Conservation (phyloP, 768 basidiomycete species). For the Butyriboletus loyo region DNA sequence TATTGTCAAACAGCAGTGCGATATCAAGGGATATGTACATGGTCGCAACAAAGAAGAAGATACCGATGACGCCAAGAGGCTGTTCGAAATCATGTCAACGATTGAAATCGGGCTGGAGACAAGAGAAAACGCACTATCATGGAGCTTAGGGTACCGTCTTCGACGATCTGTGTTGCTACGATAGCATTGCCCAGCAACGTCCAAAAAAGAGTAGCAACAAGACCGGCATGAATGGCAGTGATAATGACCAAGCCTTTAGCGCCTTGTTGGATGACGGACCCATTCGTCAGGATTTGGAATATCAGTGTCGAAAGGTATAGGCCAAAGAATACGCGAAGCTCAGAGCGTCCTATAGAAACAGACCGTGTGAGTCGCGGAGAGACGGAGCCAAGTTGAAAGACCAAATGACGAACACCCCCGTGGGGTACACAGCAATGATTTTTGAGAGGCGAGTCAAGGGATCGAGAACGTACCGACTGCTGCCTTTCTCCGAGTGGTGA, state of each 20-base stretch:
- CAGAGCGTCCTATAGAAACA: constrained; percentile 53
- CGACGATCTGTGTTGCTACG: constrained; percentile 86
- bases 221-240: constrained; percentile 75
- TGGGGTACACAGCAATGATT: background rate
- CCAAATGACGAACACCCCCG: background rate
- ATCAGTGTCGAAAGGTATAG: constrained; percentile 71
- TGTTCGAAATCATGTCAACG: constrained; percentile 24
- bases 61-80: constrained; percentile 59
- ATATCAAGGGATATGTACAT: constrained; percentile 86
- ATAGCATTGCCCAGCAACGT: constrained; percentile 69
- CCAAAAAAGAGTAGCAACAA: constrained; percentile 80
- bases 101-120: background rate
- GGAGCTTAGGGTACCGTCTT: constrained; percentile 79
- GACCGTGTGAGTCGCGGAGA: constrained; percentile 1
- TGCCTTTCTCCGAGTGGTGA: constrained; percentile 67
- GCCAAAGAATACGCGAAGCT: constrained; percentile 63
- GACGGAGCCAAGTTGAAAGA: background rate
- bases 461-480: constrained; percentile 70
- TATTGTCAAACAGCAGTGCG: constrained; percentile 59
- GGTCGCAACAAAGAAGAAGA: constrained; percentile 66
- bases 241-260: constrained; percentile 64
- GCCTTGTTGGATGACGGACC: constrained; percentile 77
- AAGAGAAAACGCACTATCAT: constrained; percentile 49
- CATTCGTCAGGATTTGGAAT: constrained; percentile 79
- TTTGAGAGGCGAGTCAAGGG: background rate